Conservation (phyloP, 1,139 yeast species). For the Debaryomyces robertsiae region DNA sequence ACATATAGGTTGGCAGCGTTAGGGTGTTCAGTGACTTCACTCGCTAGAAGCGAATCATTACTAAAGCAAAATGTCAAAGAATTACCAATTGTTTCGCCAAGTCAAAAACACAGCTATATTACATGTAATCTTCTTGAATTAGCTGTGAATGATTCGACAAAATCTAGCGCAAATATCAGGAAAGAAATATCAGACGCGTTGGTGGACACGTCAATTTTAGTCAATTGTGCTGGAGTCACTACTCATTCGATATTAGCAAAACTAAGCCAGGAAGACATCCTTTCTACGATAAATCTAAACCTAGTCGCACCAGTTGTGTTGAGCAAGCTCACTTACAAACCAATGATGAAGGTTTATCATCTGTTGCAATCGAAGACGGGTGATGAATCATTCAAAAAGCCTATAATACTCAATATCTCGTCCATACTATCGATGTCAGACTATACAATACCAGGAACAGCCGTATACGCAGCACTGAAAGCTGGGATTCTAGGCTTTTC, state of each 20-base stretch:
- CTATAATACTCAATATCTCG: constrained; percentile 62
- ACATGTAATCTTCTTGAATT: constrained; percentile 49
- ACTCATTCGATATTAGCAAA: constrained; percentile 58
- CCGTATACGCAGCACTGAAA: constrained; percentile 80
- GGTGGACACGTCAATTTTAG: constrained; percentile 45
- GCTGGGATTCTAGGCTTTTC: constrained; percentile 77
- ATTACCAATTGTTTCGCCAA: constrained; percentile 32
- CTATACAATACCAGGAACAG: constrained; percentile 57
- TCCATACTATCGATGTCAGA: constrained; percentile 61
- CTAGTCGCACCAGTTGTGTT: constrained; percentile 66
- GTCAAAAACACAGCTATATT: constrained; percentile 52
- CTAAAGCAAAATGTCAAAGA: constrained; percentile 35
- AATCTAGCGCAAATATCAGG: neutral
- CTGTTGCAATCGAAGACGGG: constrained; percentile 9
- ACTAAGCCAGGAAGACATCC: constrained; percentile 46
- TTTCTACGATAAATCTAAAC: constrained; percentile 58
- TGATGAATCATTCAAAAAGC: constrained; percentile 15
- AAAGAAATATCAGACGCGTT: constrained; percentile 15
- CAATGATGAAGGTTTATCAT: constrained; percentile 46
- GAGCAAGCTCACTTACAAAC: constrained; percentile 44
- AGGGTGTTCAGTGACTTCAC: constrained; percentile 64
- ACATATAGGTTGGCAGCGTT: constrained; percentile 56
- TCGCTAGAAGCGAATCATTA: constrained; percentile 54
- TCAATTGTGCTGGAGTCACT: constrained; percentile 84
- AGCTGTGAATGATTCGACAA: neutral